These are phyloP conservation scores for Paraglomus brasilianum DNA, from an alignment of 192 early-diverging fungal species.

Conservation along the genomic window DNA sequence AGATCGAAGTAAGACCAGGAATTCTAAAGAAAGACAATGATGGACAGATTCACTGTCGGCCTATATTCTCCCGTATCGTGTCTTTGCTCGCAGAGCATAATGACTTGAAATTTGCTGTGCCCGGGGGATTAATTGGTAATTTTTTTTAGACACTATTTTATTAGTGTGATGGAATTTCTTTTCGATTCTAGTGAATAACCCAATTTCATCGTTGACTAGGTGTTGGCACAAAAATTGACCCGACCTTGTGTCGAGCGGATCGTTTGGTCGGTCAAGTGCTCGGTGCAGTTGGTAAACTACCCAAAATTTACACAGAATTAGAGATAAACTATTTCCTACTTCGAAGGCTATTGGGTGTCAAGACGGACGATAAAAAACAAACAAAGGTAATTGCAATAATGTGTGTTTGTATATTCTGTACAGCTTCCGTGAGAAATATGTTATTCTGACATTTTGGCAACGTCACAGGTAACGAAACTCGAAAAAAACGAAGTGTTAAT, in stretches of 20 bases:
- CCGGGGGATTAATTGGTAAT: conserved; percentile 95
- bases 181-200: background rate
- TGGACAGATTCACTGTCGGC: conserved; percentile 76
- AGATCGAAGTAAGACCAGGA: conserved; percentile 96
- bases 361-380: conserved; percentile 98
- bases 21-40: conserved; percentile 86
- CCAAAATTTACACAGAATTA: conserved; percentile 90
- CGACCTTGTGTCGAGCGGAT: conserved; percentile 94
- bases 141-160: background rate
- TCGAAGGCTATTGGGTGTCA: conserved; percentile 93
- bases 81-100: conserved; percentile 87
- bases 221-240: conserved; percentile 96
- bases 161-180: background rate
- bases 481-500: conserved; percentile 89
- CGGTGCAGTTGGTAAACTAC: conserved; percentile 86
- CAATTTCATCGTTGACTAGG: conserved; percentile 37
- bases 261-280: conserved; percentile 95
- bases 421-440: background rate
- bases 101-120: conserved; percentile 93
- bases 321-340: conserved; percentile 98
- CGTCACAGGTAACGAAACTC: conserved; percentile 70
- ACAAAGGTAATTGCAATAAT: conserved; percentile 68
- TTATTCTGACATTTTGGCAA: background rate
- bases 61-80: conserved; percentile 88
- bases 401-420: background rate